phyloP scores from a whole-genome alignment of 1,284 basidiomycete genomes.

The Tylopilus orsonianus region DNA sequence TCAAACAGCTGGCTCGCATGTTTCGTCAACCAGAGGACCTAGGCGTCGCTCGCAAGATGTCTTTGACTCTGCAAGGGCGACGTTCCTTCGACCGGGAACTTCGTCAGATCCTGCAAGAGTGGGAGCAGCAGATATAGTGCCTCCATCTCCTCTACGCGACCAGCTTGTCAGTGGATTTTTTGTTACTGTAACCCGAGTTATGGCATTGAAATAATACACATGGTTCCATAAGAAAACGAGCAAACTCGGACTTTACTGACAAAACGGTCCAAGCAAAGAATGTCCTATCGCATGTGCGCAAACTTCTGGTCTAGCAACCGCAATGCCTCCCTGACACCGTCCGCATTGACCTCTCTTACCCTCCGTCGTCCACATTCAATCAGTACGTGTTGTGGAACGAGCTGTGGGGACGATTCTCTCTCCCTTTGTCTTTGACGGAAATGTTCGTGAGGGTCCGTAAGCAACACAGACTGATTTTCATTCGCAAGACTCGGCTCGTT shows the following conservation, averaged over 20 bases:
- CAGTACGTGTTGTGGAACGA: conserved; percentile 60
- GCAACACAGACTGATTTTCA: conserved; percentile 39
- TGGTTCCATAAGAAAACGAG: not conserved
- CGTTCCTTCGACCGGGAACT: conserved; percentile 34
- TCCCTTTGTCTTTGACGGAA: conserved; percentile 48
- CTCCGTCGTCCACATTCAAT: conserved; percentile 60
- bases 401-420: conserved; percentile 45
- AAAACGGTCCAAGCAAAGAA: not conserved
- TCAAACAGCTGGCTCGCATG: conserved; percentile 43
- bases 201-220: conserved; percentile 7
- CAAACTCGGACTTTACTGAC: conserved; percentile 1
- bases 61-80: conserved; percentile 32
- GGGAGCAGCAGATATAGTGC: conserved; percentile 16
- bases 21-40: conserved; percentile 38
- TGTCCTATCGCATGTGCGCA: conserved; percentile 31
- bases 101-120: conserved; percentile 24
- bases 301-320: conserved; percentile 76
- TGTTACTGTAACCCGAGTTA: not conserved
- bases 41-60: conserved; percentile 1
- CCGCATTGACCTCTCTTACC: conserved; percentile 72
- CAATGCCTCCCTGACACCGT: conserved; percentile 77
- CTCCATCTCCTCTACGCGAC: not conserved
- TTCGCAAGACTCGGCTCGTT: conserved; percentile 11
- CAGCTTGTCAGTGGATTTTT: not conserved
- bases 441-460: conserved; percentile 54